Evolutionary conservation across 2,329 filamentous ascomycete genomes (phyloP).

Genomic region (Geoglossum cookeanum): DNA sequence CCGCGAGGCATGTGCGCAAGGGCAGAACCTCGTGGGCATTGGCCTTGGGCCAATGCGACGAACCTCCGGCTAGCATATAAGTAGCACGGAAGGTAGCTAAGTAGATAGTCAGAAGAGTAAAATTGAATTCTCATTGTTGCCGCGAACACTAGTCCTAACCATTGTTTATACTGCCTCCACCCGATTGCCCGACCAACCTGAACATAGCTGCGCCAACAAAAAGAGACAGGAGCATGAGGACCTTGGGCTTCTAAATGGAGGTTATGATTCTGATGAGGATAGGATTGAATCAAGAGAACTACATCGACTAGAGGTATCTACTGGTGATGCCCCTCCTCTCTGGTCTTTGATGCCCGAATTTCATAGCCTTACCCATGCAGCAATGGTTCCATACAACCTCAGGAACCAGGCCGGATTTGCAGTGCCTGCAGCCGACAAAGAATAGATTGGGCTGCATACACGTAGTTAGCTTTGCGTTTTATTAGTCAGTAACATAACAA

Average conservation of each 20-base stretch:
- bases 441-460: not conserved
- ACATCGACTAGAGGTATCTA: not conserved
- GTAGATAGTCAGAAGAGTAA: too few species aligned
- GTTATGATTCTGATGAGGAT: not conserved
- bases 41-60: too few species aligned
- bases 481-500: too few species aligned
- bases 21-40: too few species aligned
- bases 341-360: not conserved
- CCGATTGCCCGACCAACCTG: too few species aligned
- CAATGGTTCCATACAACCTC: not conserved
- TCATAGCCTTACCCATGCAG: not conserved
- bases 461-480: not conserved
- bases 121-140: too few species aligned
- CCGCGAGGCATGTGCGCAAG: too few species aligned
- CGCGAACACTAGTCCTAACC: too few species aligned
- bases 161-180: too few species aligned
- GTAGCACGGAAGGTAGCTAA: too few species aligned
- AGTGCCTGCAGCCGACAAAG: not conserved
- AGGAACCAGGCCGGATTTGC: not conserved
- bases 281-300: not conserved
- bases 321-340: not conserved
- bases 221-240: not conserved
- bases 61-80: too few species aligned
- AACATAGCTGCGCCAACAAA: too few species aligned
- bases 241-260: not conserved